Percentiles rank a stretch among this genome's conserved stretches.
These are phyloP conservation scores for Gossypium stocksii DNA, from an alignment of 345 rosid species.

Conservation along the genomic window DNA sequence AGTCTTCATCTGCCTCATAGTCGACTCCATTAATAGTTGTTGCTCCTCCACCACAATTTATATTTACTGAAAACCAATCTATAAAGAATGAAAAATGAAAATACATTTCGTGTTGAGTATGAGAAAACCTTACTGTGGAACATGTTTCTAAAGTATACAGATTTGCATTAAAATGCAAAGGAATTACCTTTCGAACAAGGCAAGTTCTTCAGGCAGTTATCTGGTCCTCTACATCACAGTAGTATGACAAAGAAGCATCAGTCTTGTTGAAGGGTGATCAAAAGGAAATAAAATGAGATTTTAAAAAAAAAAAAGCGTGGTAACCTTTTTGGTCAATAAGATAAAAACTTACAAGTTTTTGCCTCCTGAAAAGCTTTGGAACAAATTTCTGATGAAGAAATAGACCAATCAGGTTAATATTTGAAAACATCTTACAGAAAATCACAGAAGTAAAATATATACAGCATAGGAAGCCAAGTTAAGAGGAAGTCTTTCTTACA, in stretches of 20 bases:
- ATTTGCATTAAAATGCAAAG: not conserved
- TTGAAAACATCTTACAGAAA: not conserved
- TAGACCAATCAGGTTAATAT: slow-evolving; percentile 4
- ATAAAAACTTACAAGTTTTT: slow-evolving; percentile 12
- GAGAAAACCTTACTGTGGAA: not conserved
- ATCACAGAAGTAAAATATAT: not conserved
- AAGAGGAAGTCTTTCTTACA: slow-evolving; percentile 27
- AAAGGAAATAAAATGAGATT: not conserved
- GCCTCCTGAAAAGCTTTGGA: slow-evolving; percentile 10
- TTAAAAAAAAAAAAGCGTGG: not conserved
- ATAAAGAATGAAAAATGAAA: not conserved
- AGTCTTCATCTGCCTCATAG: slow-evolving; percentile 34
- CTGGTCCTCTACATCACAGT: not conserved
- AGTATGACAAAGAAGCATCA: not conserved
- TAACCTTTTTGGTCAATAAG: not conserved
- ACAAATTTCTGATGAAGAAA: slow-evolving; percentile 31
- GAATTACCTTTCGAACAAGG: slow-evolving; percentile 24
- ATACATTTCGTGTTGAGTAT: not conserved
- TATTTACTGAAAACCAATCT: slow-evolving; percentile 33
- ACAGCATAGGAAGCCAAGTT: not conserved
- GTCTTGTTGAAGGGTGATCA: not conserved
- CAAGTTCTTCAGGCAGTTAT: not conserved
- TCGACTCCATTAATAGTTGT: slow-evolving; percentile 14
- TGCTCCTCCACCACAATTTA: slow-evolving; percentile 50
- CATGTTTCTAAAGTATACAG: not conserved